These are phyloP conservation scores for Botrytis galanthina DNA, from an alignment of 2,329 filamentous ascomycete species.

Conservation along the genomic window DNA sequence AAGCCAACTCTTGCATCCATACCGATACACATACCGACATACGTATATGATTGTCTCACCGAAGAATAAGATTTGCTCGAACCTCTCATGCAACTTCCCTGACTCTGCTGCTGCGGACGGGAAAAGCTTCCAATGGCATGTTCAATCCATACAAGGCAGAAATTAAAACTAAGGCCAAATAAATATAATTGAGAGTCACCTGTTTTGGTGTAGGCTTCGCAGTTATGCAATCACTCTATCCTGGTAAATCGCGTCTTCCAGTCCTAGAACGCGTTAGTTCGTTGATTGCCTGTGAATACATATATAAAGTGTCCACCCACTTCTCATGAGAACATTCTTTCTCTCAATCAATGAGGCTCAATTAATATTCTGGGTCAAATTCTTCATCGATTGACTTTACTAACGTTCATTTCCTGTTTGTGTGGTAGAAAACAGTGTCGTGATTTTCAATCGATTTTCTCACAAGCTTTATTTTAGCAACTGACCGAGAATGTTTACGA, in stretches of 20 bases:
- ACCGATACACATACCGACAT: not conserved
- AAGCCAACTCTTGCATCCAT: not conserved
- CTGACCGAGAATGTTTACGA: conserved; percentile 33
- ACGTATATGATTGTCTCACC: conserved; percentile 2
- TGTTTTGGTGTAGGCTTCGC: conserved; percentile 15
- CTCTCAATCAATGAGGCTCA: conserved; percentile 13
- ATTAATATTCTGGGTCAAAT: not conserved
- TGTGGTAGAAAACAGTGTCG: conserved; percentile 4
- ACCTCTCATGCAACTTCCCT: conserved; percentile 13
- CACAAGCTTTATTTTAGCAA: not conserved
- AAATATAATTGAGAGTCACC: not conserved
- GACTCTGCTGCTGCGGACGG: not conserved
- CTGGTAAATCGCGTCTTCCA: conserved; percentile 11
- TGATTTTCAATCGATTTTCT: not conserved
- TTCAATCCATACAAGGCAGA: conserved; percentile 10
- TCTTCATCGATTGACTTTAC: not conserved
- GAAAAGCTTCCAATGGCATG: not conserved
- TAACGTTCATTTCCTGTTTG: conserved; percentile 4
- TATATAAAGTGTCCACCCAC: conserved; percentile 8
- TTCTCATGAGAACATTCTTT: not conserved
- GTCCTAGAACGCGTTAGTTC: conserved; percentile 10
- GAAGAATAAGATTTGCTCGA: conserved; percentile 1
- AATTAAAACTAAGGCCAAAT: conserved; percentile 1
- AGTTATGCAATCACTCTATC: conserved; percentile 3
- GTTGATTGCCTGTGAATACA: conserved; percentile 10